Percentiles rank a stretch among this genome's conserved stretches.
Conservation (phyloP, 140 eudicot species). For the Ambrosia hybrid region DNA sequence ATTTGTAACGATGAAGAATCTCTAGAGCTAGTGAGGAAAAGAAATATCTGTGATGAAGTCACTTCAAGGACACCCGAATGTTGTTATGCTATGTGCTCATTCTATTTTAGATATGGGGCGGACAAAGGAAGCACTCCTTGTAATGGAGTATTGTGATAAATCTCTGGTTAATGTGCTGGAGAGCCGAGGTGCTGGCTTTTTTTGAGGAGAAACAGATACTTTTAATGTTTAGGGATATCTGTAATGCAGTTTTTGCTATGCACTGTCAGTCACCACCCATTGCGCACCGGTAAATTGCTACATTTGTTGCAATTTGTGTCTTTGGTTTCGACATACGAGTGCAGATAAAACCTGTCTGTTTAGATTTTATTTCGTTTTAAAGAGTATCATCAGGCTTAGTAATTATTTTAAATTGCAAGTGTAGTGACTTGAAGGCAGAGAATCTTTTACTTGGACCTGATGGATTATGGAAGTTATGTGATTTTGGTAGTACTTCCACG, state of each 20-base stretch:
- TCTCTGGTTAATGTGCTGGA: constrained; percentile 88
- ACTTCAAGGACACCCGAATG: constrained; percentile 93
- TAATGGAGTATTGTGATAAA: constrained; percentile 92
- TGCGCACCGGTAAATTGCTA: constrained; percentile 80
- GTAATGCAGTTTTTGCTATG: constrained; percentile 99
- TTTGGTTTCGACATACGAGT: not conserved
- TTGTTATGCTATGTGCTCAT: constrained; percentile 66
- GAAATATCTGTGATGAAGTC: constrained; percentile 89
- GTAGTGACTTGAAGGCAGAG: constrained; percentile 96
- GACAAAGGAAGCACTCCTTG: constrained; percentile 85
- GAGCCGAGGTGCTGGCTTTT: constrained; percentile 89
- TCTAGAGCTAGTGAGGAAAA: constrained; percentile 74
- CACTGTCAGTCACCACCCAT: constrained; percentile 94
- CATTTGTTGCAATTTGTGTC: not conserved
- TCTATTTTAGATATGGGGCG: constrained; percentile 89
- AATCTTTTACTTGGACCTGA: constrained; percentile 84
- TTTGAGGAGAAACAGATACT: constrained; percentile 90
- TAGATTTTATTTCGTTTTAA: constrained; percentile 5
- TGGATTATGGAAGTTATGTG: constrained; percentile 98
- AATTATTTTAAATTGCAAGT: constrained; percentile 20
- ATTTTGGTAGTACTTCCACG: constrained; percentile 94
- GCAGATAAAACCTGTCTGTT: not conserved
- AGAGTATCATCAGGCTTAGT: constrained; percentile 2
- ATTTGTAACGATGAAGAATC: constrained; percentile 96
- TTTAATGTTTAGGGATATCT: constrained; percentile 75